Evolutionary conservation across 169 alveolate genomes (phyloP), one percentile per base, ranked within the genome.

Genomic region (Plasmodium sp.): DNA sequence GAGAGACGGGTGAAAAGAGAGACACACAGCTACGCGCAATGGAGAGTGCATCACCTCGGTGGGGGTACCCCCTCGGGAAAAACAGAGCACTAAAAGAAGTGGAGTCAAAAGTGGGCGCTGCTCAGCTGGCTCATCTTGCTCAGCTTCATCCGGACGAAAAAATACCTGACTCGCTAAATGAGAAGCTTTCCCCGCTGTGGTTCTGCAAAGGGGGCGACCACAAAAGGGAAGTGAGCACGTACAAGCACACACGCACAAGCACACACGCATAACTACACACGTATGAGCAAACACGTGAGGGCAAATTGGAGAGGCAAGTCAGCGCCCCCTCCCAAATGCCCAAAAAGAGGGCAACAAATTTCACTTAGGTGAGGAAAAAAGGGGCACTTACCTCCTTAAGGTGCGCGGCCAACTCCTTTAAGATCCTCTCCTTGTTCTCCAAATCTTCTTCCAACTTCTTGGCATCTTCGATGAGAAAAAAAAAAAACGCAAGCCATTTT

Each of bases 361-460:
- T 14, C 2, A 58, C 48, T 27, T 2, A 54, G 10, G 18, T 6
- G 62, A 58, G 58, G 34, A 80, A 36, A 27, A 83, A 41, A 18
- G 2, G 9, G 75, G n/a, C 41, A 14, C 51, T 36, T 75, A 85
- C 93, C 80, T 72, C 90, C 31, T 71, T 88, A 39, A 88, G 79
- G 31, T 88, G 94, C 22, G 94, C 83, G 3, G 84, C 81, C 51
- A 88, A 56, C 36, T 88, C 94, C 56, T 79, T 71, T 45, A 88
- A 79, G 71, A 88, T 88, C 62, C 94, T 31, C 54, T 88, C 94
- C 83, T 80, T 88, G 72, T 88, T 88, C 22, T 88, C 94, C 7
- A 88, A 62, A 79, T 88, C 94, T 67, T 88, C 94, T 18, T 88
- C 94, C 71, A 88, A 9, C 81, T 88, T 77, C 72, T 73, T 79